Percentiles rank a stretch among this genome's conserved stretches.
These are phyloP conservation scores for Raddia guianensis DNA, from an alignment of 176 grass and related monocot genomes.

Conservation along the genomic window DNA sequence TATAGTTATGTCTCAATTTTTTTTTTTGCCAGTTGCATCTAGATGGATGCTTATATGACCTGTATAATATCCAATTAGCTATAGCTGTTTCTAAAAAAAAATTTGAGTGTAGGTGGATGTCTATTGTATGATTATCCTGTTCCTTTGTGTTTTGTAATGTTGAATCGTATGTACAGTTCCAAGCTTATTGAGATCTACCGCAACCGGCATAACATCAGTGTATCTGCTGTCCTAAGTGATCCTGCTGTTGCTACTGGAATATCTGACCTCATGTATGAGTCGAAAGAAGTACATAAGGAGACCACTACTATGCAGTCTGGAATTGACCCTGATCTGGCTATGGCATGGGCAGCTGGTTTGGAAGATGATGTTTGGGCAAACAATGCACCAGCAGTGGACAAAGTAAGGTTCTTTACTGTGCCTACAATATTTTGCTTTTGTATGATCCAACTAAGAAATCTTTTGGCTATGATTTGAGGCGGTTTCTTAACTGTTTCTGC, in stretches of 20 bases:
- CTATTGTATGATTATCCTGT: conserved; percentile 21
- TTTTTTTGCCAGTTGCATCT: not conserved
- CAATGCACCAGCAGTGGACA: conserved; percentile 89
- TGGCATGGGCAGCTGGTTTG: conserved; percentile 99
- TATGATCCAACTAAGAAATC: conserved; percentile 6
- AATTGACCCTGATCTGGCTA: conserved; percentile 96
- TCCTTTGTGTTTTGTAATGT: conserved; percentile 26
- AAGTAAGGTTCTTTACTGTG: conserved; percentile 55
- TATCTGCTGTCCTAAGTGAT: conserved; percentile 84
- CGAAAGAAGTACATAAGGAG: conserved; percentile 73
- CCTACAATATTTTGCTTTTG: not conserved
- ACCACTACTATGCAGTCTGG: conserved; percentile 53
- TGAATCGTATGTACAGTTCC: conserved; percentile 59
- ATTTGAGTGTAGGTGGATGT: conserved; percentile 31
- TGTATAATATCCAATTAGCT: not conserved
- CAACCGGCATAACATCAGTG: conserved; percentile 88
- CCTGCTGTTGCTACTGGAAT: conserved; percentile 96
- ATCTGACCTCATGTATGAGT: conserved; percentile 95
- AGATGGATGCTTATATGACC: conserved; percentile 26
- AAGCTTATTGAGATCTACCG: conserved; percentile 98
- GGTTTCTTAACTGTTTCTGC: conserved; percentile 22
- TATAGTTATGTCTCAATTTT: not conserved
- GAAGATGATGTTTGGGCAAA: conserved; percentile 86
- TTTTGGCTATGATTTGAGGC: not conserved
- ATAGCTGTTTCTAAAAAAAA: conserved; percentile 5